Evolutionary conservation across 352 stramenopile species (phyloP).

Genomic region (Albugo candida): DNA sequence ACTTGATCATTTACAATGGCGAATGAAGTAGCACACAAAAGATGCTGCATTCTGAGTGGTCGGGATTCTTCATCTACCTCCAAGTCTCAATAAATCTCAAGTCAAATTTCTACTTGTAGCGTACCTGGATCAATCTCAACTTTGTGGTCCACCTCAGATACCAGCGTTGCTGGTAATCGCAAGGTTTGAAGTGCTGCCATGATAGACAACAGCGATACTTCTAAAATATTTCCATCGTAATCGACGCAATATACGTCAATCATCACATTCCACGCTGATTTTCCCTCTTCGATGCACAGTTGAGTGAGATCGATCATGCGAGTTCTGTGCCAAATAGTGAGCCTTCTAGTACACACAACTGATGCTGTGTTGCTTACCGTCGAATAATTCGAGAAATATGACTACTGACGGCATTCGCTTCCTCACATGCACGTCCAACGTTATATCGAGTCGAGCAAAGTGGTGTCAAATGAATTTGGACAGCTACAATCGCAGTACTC

Average conservation of each 20-base stretch:
- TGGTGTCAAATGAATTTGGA: slow-evolving; percentile 65
- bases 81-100: background rate
- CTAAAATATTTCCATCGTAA: slow-evolving; percentile 64
- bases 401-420: slow-evolving; percentile 57
- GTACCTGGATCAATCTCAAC: slow-evolving; percentile 43
- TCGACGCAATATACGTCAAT: slow-evolving; percentile 66
- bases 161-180: slow-evolving; percentile 30
- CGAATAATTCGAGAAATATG: slow-evolving; percentile 52
- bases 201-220: slow-evolving; percentile 42
- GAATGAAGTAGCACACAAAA: slow-evolving; percentile 45
- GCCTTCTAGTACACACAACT: background rate
- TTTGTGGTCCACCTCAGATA: slow-evolving; percentile 46
- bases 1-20: slow-evolving; percentile 29
- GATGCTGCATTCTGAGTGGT: slow-evolving; percentile 32
- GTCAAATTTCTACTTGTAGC: background rate
- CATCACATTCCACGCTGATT: slow-evolving; percentile 65
- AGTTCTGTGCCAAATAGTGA: slow-evolving; percentile 14
- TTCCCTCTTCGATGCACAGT: slow-evolving; percentile 45
- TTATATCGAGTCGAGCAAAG: slow-evolving; percentile 56
- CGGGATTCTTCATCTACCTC: slow-evolving; percentile 23
- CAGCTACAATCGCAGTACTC: slow-evolving; percentile 12
- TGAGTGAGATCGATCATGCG: slow-evolving; percentile 65
- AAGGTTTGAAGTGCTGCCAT: slow-evolving; percentile 52
- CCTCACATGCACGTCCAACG: slow-evolving; percentile 46
- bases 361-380: slow-evolving; percentile 15